Base-by-base conservation (phyloP, 2,329 filamentous ascomycete species). In the Cladophialophora exuberans region DNA sequence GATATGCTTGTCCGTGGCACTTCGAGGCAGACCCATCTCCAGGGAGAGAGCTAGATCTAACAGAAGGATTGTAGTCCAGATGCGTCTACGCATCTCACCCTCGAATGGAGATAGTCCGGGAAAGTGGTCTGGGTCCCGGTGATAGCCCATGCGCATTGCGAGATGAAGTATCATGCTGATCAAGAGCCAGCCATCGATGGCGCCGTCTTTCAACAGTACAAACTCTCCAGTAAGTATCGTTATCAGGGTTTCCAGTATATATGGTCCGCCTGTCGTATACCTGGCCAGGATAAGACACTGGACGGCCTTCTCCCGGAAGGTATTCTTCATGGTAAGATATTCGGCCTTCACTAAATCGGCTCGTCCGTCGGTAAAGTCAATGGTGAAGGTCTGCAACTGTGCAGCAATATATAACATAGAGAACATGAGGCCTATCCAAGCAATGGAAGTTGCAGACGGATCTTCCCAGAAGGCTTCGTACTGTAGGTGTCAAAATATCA, bases 1-100 rank as follows among this genome's bases (percentile, higher is more conserved):
- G 30, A 76, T 79, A 45, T 85, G 81, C 59, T 83, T 80, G 30
- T 78, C 75, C 57, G 81, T 75, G 41, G 85, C 75, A 72, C 84
- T 82, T 59, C 79, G 78, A 9, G 85, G 85, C 13, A 87, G 70
- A 1, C 85, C 85, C 57, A 86, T 76, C 63, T 87, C 82, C 62
- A 86, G 85, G 1, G 82, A 79, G 1, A 83, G 76, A 7, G 86
- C 68, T 2, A 81, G 69, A 63, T 87, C 85, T 42, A 87, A 73
- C 64, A 86, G 83, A 22, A 67, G 64, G 6, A 75, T 59, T 18
- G 68, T 59, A 18, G 64, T 62, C 74, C 74, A 77, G 4, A 72
- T 46, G n/a, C 74, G 71, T 28, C 74, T 65, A 49, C 74, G 67
- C 66, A 76, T 81, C 67, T 85, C 83, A 9, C 79, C 82, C 54